These are phyloP conservation scores for Sclerotinia nivalis DNA, from an alignment of 2,329 filamentous ascomycete genomes.

Conservation along the genomic window DNA sequence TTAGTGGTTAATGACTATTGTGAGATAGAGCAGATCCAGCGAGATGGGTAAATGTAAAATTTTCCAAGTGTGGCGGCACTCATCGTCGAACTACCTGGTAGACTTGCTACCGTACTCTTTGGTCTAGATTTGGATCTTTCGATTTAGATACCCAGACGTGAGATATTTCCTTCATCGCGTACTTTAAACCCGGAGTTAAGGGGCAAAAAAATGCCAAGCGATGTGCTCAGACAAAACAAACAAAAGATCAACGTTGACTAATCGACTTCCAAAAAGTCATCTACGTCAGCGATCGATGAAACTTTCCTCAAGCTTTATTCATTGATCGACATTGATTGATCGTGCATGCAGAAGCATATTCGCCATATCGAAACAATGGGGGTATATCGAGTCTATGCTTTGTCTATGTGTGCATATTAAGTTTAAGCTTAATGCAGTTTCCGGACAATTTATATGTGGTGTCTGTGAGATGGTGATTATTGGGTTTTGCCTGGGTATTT, in stretches of 20 bases:
- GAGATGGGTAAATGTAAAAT: no score
- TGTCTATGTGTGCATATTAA: neutral
- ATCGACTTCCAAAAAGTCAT: slow-evolving; percentile 10
- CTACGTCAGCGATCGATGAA: slow-evolving; percentile 10
- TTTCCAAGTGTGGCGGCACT: no score
- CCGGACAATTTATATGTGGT: neutral
- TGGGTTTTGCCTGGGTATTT: neutral
- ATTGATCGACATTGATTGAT: neutral
- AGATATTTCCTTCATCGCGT: neutral
- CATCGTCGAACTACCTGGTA: no score
- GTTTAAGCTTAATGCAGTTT: neutral
- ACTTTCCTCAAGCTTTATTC: neutral
- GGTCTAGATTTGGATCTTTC: no score
- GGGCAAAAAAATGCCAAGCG: neutral
- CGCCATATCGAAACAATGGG: neutral
- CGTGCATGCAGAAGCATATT: neutral
- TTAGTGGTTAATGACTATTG: no score
- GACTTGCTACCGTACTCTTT: no score
- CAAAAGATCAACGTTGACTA: neutral
- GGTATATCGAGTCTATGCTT: neutral
- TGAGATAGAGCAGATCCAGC: no score
- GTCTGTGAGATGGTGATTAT: neutral
- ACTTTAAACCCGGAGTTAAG: neutral
- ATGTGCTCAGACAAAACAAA: neutral
- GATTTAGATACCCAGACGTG: neutral